Conservation (phyloP, 345 rosid genomes). For the Clausena lansium region DNA sequence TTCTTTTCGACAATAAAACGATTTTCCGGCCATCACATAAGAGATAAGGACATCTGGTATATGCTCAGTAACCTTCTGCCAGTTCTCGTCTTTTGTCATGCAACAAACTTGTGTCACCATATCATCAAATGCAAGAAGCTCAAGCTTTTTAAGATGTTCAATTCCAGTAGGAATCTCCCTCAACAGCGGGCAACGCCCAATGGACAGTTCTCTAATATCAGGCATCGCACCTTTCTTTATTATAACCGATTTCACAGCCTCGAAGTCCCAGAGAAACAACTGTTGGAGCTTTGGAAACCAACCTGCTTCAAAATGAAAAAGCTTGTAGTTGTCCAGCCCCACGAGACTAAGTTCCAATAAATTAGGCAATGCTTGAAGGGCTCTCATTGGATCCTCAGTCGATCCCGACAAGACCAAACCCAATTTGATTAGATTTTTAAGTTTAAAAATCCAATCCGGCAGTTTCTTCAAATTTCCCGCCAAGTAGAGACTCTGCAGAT, state of each 20-base stretch:
- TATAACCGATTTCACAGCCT: background rate
- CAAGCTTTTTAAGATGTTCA: background rate
- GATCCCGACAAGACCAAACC: background rate
- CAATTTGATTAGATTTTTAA: background rate
- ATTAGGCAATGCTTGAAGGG: constrained; percentile 9
- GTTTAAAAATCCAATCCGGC: constrained; percentile 5
- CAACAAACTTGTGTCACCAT: too few species aligned
- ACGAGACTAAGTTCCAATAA: constrained; percentile 1
- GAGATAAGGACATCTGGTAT: background rate
- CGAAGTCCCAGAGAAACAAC: background rate
- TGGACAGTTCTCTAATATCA: too few species aligned
- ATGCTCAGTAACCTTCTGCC: background rate
- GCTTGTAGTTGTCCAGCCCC: background rate
- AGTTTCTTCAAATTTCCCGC: background rate
- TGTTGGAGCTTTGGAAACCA: constrained; percentile 1
- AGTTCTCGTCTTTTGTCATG: too few species aligned
- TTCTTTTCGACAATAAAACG: too few species aligned
- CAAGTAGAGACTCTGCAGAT: background rate
- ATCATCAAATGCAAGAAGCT: background rate
- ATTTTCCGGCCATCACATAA: background rate
- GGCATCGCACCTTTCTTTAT: background rate
- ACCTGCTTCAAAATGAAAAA: too few species aligned
- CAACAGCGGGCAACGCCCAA: too few species aligned
- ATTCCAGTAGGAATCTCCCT: too few species aligned
- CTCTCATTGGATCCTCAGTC: background rate